phyloP scores from a whole-genome alignment of 257 asterid genomes.

The Lycium barbarum region DNA sequence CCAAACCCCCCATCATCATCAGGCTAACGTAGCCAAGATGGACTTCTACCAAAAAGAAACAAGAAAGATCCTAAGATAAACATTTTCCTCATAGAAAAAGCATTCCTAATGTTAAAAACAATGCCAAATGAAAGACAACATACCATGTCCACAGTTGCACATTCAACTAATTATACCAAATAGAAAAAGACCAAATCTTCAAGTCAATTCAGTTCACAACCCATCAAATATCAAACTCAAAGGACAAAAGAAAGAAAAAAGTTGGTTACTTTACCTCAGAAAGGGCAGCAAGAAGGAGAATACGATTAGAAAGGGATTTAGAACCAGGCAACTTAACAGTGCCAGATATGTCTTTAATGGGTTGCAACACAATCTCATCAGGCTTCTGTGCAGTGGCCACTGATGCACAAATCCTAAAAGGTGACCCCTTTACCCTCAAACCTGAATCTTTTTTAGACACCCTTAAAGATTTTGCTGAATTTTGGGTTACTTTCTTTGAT shows the following conservation, averaged over 20 bases:
- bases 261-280: constrained; percentile 63
- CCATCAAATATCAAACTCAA: not conserved
- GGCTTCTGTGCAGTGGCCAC: constrained; percentile 82
- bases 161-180: not conserved
- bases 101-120: not conserved
- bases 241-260: constrained; percentile 1
- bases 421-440: constrained; percentile 43
- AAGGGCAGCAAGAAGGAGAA: constrained; percentile 96
- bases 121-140: not conserved
- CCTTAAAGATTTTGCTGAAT: constrained; percentile 52
- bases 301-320: constrained; percentile 92
- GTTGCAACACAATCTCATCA: constrained; percentile 90
- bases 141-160: not conserved
- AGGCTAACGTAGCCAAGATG: too few relatives aligned
- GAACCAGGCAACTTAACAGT: constrained; percentile 97
- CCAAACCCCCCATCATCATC: too few relatives aligned
- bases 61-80: not conserved
- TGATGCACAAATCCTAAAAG: constrained; percentile 64
- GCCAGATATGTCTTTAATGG: constrained; percentile 89
- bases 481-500: constrained; percentile 46
- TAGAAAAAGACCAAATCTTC: not conserved
- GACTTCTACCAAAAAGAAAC: too few relatives aligned
- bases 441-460: constrained; percentile 52
- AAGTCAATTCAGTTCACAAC: not conserved
- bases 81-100: not conserved